Percentiles rank a stretch among this genome's conserved stretches.
These are phyloP conservation scores for Termitomyces sp. DNA, from an alignment of 768 basidiomycete species.

Conservation along the genomic window DNA sequence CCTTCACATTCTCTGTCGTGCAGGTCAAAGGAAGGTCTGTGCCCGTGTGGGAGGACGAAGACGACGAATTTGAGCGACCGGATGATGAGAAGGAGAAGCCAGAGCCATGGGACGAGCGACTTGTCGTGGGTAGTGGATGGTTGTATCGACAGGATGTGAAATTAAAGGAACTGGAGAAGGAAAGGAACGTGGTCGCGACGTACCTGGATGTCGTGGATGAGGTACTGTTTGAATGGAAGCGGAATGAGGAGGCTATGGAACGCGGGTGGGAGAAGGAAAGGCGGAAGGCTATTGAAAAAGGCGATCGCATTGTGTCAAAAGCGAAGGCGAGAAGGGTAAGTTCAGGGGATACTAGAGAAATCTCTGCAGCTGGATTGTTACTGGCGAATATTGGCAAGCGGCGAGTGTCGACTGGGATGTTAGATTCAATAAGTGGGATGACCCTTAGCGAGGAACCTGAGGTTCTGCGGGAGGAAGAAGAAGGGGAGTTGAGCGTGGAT, in stretches of 20 bases:
- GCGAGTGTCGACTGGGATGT: constrained; percentile 55
- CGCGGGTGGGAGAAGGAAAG: constrained; percentile 40
- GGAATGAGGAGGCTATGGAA: constrained; percentile 39
- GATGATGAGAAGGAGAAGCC: constrained; percentile 47
- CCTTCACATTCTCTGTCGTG: constrained; percentile 63
- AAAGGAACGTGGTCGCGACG: constrained; percentile 45
- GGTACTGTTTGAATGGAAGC: constrained; percentile 63
- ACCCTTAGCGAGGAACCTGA: constrained; percentile 51
- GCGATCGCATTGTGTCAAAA: constrained; percentile 32
- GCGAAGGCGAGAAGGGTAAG: constrained; percentile 43
- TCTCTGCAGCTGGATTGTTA: constrained; percentile 14
- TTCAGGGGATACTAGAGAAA: constrained; percentile 30
- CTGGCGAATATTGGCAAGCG: constrained; percentile 29
- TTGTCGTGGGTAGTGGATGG: constrained; percentile 81
- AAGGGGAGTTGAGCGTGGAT: constrained; percentile 41
- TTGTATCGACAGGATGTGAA: constrained; percentile 65
- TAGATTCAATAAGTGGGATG: constrained; percentile 46
- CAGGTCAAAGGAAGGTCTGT: constrained; percentile 64
- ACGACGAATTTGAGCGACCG: constrained; percentile 27
- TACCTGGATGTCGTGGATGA: constrained; percentile 81
- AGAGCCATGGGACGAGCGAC: constrained; percentile 75
- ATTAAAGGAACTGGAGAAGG: constrained; percentile 47
- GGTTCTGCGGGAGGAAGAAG: constrained; percentile 38
- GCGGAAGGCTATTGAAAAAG: constrained; percentile 38
- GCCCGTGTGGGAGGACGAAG: constrained; percentile 80